Percentiles rank a stretch among this genome's conserved stretches.
Evolutionary conservation across 2,329 filamentous ascomycete species (phyloP).

Genomic region (Arthroderma sp.): DNA sequence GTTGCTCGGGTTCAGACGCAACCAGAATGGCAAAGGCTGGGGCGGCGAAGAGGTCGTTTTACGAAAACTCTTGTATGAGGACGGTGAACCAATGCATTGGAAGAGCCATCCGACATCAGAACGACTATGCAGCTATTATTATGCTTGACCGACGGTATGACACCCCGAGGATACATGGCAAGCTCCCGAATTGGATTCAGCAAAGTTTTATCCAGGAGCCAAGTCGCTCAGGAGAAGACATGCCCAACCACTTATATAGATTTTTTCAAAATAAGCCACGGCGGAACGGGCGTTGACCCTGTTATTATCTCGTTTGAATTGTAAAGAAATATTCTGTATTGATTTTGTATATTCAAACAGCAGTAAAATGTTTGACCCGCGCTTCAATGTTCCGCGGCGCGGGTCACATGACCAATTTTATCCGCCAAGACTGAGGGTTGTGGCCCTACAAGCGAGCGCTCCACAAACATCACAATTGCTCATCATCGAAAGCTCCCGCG

Average conservation of each 20-base stretch:
- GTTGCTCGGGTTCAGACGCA: constrained; percentile 16
- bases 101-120: constrained; percentile 72
- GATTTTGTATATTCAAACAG: too few relatives aligned
- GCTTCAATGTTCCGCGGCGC: too few relatives aligned
- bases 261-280: constrained; percentile 3
- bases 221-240: background rate
- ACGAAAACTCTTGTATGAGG: constrained; percentile 91
- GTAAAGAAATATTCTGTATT: too few relatives aligned
- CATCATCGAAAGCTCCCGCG: background rate
- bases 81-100: constrained; percentile 96
- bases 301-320: too few relatives aligned
- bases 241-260: constrained; percentile 1
- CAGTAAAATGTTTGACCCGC: too few relatives aligned
- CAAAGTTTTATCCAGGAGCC: constrained; percentile 40
- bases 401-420: too few relatives aligned
- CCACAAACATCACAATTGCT: constrained; percentile 2
- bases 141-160: constrained; percentile 71
- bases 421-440: constrained; percentile 6
- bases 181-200: constrained; percentile 82
- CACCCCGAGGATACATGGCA: constrained; percentile 57
- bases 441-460: constrained; percentile 8
- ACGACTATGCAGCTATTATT: constrained; percentile 82
- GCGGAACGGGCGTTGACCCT: too few relatives aligned
- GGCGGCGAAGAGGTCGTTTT: constrained; percentile 58
- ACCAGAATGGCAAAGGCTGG: constrained; percentile 27